Evolutionary conservation across 805 yeast genomes (phyloP), one percentile per base, ranked within the genome.

Genomic region (Scheffersomyces ergatensis): DNA sequence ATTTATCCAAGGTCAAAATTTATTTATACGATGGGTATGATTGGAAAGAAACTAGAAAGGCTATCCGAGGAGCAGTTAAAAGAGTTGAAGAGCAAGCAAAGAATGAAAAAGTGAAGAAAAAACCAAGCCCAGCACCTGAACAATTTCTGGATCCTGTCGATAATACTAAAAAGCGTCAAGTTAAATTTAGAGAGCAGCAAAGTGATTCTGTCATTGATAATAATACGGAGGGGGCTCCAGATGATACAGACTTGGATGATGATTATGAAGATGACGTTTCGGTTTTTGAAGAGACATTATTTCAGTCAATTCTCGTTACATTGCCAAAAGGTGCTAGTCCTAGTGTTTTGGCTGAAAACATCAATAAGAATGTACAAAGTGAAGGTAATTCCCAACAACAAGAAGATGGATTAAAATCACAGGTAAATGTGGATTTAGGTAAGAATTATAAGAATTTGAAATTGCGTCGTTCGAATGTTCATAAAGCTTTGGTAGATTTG

Each of bases 21-120:
- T 76, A 70, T 37, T 62, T 92, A 15, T 82, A 77, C 57, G 99
- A 93, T 64, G 99, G 99, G 0, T 93, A 83, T 55, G 98, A 93
- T 52, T 89, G 97, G 95, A 76, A 76, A 40, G 77, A 78, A 33
- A 89, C 98, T 0, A 73, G 95, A 42, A 70, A 69, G 18, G 70
- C 82, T 0, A 82, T 93, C 21, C 66, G 70, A 9, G 76, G 73
- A n/a, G 85, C 87, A 0, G 82, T 90, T 0, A 76, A 75, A 39
- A 63, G 76, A 9, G 76, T 88, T 6, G 89, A 83, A 48, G 66
- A 60, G 5, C 70, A 66, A 32, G 82, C 76, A 2, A 47, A 51
- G n/a, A 59, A 60, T 20, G 60, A 59, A 17, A 52, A 53, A 19
- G 34, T 39, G 33, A 46, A 39, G 36, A n/a, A 33, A 15, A 17